Conservation (phyloP, 2,329 filamentous ascomycete genomes). For the Penicillium fuscoglaucum region DNA sequence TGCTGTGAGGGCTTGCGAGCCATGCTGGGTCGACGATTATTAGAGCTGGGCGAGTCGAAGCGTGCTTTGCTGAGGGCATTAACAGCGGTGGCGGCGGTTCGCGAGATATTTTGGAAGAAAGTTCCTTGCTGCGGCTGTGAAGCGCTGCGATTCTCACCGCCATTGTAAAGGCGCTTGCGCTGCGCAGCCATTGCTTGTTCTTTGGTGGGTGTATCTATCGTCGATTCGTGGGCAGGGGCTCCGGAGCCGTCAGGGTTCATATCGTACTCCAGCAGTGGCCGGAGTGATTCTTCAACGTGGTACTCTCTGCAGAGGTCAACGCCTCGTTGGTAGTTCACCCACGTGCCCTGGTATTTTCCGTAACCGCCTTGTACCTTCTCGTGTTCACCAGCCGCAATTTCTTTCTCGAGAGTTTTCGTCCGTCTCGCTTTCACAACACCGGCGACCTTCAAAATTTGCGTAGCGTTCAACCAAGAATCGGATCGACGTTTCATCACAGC, state of each 20-base stretch:
- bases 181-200: slow-evolving; percentile 98
- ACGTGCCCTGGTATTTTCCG: slow-evolving; percentile 98
- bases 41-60: slow-evolving; percentile 76
- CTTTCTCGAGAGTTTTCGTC: slow-evolving; percentile 96
- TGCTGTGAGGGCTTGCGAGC: slow-evolving; percentile 70
- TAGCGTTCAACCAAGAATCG: slow-evolving; percentile 97
- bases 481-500: slow-evolving; percentile 94
- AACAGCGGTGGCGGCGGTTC: slow-evolving; percentile 86
- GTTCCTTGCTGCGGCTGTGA: slow-evolving; percentile 70
- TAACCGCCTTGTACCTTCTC: slow-evolving; percentile 99
- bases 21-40: slow-evolving; percentile 65
- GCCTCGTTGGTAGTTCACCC: slow-evolving; percentile 92
- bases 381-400: slow-evolving; percentile 92
- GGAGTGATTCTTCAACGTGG: slow-evolving; percentile 52
- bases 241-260: slow-evolving; percentile 58
- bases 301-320: slow-evolving; percentile 84
- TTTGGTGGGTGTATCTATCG: slow-evolving; percentile 93
- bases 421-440: slow-evolving; percentile 97
- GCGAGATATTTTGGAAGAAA: slow-evolving; percentile 96
- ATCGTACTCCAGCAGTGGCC: slow-evolving; percentile 52
- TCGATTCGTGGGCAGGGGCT: slow-evolving; percentile 64
- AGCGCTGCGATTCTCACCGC: slow-evolving; percentile 66
- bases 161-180: slow-evolving; percentile 87
- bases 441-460: slow-evolving; percentile 95
- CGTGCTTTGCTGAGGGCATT: slow-evolving; percentile 95